Base-by-base conservation (phyloP, 768 basidiomycete genomes). In the Rhizopogon vesiculosus region DNA sequence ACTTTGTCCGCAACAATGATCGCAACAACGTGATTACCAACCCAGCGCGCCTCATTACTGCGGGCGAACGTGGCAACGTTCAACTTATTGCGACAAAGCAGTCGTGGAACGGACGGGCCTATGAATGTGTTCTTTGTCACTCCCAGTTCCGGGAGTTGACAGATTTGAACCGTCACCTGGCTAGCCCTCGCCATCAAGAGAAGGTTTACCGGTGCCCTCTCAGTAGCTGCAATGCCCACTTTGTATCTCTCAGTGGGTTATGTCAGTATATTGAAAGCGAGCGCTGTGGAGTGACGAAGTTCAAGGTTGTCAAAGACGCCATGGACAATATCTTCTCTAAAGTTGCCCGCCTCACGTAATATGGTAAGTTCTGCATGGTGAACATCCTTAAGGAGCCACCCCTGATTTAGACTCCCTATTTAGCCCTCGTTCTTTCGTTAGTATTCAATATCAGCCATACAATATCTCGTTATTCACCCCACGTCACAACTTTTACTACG, bases 51-150 rank as follows among this genome's bases (percentile, higher is more conserved):
- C 74, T 85, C 38, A 64, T 87, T 54, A 74, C 72, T 8, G 5
- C 60, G 9, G 62, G 66, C 19, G 61, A 43, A 15, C 42, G 42
- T 38, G n/a, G 25, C 7, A 35, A 45, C 0, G 7, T 41, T 9
- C 10, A 5, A 5, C 62, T 55, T 38, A n/a, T 53, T 19, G 75
- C 76, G 45, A 78, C 77, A 9, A 61, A 63, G 3, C 66, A 58
- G 28, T 71, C 79, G 12, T 78, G 72, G 72, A 80, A 79, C 56
- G 73, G 73, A 0, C 5, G 0, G 5, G 70, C 59, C 5, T 89
- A 75, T 65, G 85, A 89, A 66, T 89, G 87, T 66, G 81, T 81
- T 62, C 66, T 89, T 25, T 89, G 87, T 65, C 76, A 82, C 64
- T 55, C 51, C 19, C 59, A 49, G 12, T 84, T 77, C 61, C 29